Base-by-base conservation (phyloP, 257 asterid genomes). In the Solanum lycopersicoides region DNA sequence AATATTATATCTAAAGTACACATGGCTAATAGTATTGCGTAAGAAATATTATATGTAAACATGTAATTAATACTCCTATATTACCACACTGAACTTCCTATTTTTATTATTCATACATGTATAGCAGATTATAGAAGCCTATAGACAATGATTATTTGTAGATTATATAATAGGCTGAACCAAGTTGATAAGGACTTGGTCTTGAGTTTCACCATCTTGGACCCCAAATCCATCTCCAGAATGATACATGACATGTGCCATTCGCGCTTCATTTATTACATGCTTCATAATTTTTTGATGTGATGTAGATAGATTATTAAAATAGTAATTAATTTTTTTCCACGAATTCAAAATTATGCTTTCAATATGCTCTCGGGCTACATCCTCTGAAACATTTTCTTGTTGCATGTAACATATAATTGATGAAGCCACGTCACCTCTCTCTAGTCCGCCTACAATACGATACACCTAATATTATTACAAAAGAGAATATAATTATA, bases 381-480 rank as follows among this genome's bases (percentile, higher is more conserved):
- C 91, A 45, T 87, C 90, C 35, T 93, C 94, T 1, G 92, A 53
- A 0, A 85, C 94, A 42, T 89, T 90, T 32, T 90, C 89, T 65
- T 95, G 93, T 72, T 91, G 85, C 98, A 94, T 93, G 90, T 91
- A 88, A 74, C 98, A 95, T 8, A 86, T 44, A 56, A 95, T 92
- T 32, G 98, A 94, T 3, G 95, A 93, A 39, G 95, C 91, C 1
- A 93, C 94, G 53, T 95, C 95, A 4, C 97, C 96, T 86, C 97
- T 89, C 88, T 89, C 95, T 68, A 89, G 39, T 75, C 98, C 25
- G 90, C 95, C 98, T 94, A 71, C 50, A 16, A 71, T 32, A 32
- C 23, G 10, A n/a, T 34, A 60, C 74, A 69, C 9, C 53, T 42
- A 30, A 13, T 5, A 11, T 84, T 5, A 16, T 84, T 68, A 68